A percentile compares a stretch with the other conserved stretches of the same genome.
These are phyloP conservation scores for Fusarium pilosicola DNA, from an alignment of 2,329 filamentous ascomycete genomes.

Conservation along the genomic window DNA sequence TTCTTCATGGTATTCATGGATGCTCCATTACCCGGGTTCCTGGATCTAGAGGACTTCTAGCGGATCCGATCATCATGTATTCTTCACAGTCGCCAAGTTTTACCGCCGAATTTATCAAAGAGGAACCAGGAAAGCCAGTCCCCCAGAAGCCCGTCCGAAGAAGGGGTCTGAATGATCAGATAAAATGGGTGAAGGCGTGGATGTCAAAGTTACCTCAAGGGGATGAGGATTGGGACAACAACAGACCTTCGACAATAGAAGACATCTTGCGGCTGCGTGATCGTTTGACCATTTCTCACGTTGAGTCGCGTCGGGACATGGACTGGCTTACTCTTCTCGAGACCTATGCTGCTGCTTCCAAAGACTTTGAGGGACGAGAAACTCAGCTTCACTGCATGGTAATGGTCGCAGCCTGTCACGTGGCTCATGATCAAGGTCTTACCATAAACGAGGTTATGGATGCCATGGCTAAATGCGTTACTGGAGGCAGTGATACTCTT, in stretches of 20 bases:
- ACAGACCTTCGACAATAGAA: conserved; percentile 35
- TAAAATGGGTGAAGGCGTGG: conserved; percentile 42
- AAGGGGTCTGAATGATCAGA: conserved; percentile 39
- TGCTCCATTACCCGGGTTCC: conserved; percentile 13
- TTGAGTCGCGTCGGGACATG: conserved; percentile 35
- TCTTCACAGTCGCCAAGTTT: conserved; percentile 30
- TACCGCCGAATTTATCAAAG: conserved; percentile 40
- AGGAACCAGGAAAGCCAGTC: conserved; percentile 39
- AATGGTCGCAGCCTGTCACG: conserved; percentile 41
- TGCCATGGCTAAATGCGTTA: conserved; percentile 42
- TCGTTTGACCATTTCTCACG: conserved; percentile 35
- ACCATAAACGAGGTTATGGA: conserved; percentile 34
- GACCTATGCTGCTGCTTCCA: conserved; percentile 37
- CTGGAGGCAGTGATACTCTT: conserved; percentile 40
- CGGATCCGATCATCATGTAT: conserved; percentile 31
- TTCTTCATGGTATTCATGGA: conserved; percentile 31
- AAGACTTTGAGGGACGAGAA: conserved; percentile 39
- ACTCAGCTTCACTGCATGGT: conserved; percentile 42
- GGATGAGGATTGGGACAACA: conserved; percentile 43
- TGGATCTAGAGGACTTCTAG: conserved; percentile 24
- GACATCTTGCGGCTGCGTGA: conserved; percentile 34
- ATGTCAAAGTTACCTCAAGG: conserved; percentile 42
- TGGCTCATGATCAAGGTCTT: conserved; percentile 38
- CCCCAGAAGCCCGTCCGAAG: conserved; percentile 40
- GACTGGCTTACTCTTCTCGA: conserved; percentile 40